Percentiles rank a stretch among this genome's conserved stretches.
Evolutionary conservation across 768 basidiomycete species (phyloP).

Genomic region (Lactarius hengduanensis): DNA sequence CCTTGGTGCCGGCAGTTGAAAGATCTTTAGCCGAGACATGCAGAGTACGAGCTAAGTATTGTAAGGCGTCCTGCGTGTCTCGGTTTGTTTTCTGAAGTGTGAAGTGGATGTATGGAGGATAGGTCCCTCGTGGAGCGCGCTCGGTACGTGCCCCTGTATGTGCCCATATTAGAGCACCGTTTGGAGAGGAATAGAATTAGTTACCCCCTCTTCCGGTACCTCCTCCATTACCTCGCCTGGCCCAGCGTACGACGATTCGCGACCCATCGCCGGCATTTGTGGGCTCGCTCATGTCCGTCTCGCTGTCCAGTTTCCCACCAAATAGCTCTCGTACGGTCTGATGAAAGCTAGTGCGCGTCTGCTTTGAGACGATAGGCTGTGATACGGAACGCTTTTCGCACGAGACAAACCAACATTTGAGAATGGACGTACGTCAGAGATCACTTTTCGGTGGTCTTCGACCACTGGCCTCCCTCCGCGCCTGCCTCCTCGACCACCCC

Average conservation of each 20-base stretch:
- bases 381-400: conserved; percentile 7
- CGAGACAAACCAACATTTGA: conserved; percentile 25
- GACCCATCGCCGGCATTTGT: conserved; percentile 62
- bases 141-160: conserved; percentile 37
- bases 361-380: conserved; percentile 83
- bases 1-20: conserved; percentile 93
- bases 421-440: conserved; percentile 67
- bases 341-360: conserved; percentile 79
- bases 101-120: conserved; percentile 91
- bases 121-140: conserved; percentile 57
- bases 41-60: conserved; percentile 74
- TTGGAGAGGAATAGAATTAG: not conserved
- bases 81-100: conserved; percentile 97
- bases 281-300: conserved; percentile 57
- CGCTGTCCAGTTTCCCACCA: conserved; percentile 78
- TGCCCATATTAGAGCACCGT: conserved; percentile 6
- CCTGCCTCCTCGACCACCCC: conserved; percentile 49
- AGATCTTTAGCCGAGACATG: conserved; percentile 78
- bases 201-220: conserved; percentile 47
- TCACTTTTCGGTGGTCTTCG: conserved; percentile 70
- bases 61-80: conserved; percentile 92
- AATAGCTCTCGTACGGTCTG: conserved; percentile 78
- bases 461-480: conserved; percentile 44
- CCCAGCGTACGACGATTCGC: conserved; percentile 79
- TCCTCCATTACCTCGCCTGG: conserved; percentile 48